These are phyloP conservation scores for Ramalina peruviana DNA, from an alignment of 495 filamentous ascomycete species.

Conservation along the genomic window DNA sequence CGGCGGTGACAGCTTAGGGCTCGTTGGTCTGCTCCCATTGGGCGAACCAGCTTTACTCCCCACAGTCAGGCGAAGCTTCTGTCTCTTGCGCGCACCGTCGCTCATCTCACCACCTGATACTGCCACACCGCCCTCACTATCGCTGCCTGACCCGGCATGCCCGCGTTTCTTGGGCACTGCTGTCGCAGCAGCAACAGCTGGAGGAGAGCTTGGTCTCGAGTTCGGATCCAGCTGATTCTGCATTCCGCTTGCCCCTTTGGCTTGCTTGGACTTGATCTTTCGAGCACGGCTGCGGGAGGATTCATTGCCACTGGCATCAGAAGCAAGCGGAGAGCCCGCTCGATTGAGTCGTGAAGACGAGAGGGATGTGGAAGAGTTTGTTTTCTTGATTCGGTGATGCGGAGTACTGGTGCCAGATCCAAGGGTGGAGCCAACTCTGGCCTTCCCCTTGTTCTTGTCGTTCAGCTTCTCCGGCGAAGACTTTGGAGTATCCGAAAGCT, in stretches of 20 bases:
- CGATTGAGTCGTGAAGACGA: conserved; percentile 54
- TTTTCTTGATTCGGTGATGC: conserved; percentile 41
- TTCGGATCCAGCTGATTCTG: conserved; percentile 39
- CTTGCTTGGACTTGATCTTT: conserved; percentile 48
- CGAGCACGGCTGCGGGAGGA: conserved; percentile 67
- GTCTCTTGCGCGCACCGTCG: conserved; percentile 41
- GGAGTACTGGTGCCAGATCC: conserved; percentile 60
- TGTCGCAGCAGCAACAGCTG: conserved; percentile 2
- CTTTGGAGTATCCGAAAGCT: conserved; percentile 23
- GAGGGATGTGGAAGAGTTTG: conserved; percentile 38
- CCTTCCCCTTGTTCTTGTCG: conserved; percentile 19
- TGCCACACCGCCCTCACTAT: conserved; percentile 55
- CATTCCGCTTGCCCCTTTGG: conserved; percentile 17
- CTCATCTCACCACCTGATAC: conserved; percentile 54
- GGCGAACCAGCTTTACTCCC: conserved; percentile 36
- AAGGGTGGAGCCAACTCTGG: conserved; percentile 34
- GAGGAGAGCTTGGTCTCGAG: conserved; percentile 31
- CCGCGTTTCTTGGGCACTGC: conserved; percentile 31
- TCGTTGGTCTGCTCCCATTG: conserved; percentile 39
- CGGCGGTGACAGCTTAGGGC: conserved; percentile 32
- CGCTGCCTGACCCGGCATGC: conserved; percentile 55
- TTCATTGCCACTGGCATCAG: conserved; percentile 83
- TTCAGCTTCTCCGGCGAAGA: conserved; percentile 19
- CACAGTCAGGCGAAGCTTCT: conserved; percentile 42
- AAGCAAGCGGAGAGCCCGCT: conserved; percentile 71